Base-by-base conservation (phyloP, 495 filamentous ascomycete genomes). In the Penicillium paradoxum region DNA sequence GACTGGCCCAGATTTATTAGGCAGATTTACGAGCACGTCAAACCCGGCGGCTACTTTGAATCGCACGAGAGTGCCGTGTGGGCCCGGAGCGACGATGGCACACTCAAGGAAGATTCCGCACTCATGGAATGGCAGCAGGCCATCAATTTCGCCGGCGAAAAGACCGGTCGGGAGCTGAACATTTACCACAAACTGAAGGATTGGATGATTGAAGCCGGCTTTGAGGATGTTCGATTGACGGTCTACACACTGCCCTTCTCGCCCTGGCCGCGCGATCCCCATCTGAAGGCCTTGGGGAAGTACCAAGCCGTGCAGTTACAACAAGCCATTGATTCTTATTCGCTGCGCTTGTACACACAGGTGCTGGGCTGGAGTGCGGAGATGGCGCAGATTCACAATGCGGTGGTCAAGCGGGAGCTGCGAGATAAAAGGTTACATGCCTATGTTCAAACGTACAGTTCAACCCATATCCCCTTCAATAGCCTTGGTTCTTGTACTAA, bases 1-100 rank as follows among this genome's bases (percentile, higher is more conserved):
- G 49, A 58, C 41, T 62, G 59, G 55, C 49, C 49, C 7, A 4
- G 18, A 2, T 50, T 75, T 22, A 56, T 71, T 30, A 34, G 53
- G 11, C 60, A 65, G 51, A 59, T 55, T n/a, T 69, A 56, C 46
- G 57, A 60, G 24, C 56, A 66, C 57, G 61, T 83, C 13, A 79
- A 79, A 45, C 85, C 86, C 3, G 85, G 86, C 19, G 84, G 80
- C 55, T 88, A 82, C 68, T 68, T 85, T 47, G 84, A 88, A 60
- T 67, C 83, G 40, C 77, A 81, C 47, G 79, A 84, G 54, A 75
- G 80, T 22, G 54, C 66, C 27, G 70, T 79, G 45, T 72, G 63
- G 40, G 73, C 75, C 3, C 68, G 69, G 45, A 77, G 79, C 22
- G 71, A 75, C 51, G 79, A 81, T 55, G 71, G 64, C 29, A 73